These are phyloP conservation scores for Citeromyces siamensis DNA, from an alignment of 1,139 yeast species.

Conservation along the genomic window DNA sequence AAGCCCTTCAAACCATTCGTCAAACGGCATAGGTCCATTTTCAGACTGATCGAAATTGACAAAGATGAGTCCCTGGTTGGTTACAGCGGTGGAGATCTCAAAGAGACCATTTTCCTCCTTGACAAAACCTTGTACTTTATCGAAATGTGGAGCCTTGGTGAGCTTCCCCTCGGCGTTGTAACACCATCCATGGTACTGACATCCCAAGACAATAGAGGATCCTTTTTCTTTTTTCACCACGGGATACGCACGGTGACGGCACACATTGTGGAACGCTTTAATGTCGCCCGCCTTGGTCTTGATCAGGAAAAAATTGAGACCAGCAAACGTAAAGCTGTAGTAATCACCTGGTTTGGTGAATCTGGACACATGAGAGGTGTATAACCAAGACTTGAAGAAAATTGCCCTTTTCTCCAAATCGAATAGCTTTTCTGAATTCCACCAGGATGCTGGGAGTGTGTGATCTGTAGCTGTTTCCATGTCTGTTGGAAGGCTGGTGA, in stretches of 20 bases:
- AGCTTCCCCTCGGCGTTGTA: conserved; percentile 44
- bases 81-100: conserved; percentile 39
- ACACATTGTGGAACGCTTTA: conserved; percentile 50
- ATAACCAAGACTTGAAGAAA: conserved; percentile 45
- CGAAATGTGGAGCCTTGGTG: conserved; percentile 51
- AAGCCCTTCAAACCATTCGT: conserved; percentile 38
- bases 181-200: conserved; percentile 58
- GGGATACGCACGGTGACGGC: conserved; percentile 55
- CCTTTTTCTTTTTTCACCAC: conserved; percentile 46
- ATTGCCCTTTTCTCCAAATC: conserved; percentile 46
- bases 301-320: conserved; percentile 42
- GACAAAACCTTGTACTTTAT: conserved; percentile 41
- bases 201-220: conserved; percentile 41
- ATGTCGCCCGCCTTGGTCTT: conserved; percentile 36
- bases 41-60: conserved; percentile 34
- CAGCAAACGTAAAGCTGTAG: conserved; percentile 33
- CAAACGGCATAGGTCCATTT: conserved; percentile 27
- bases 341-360: conserved; percentile 47
- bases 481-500: conserved; percentile 8
- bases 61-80: conserved; percentile 44
- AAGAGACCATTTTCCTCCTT: conserved; percentile 43
- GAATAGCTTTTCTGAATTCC: conserved; percentile 44
- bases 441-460: conserved; percentile 55
- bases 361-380: conserved; percentile 34
- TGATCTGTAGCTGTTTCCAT: conserved; percentile 21